Conservation (phyloP, 2,329 filamentous ascomycete species). For the Fusarium torreyae region DNA sequence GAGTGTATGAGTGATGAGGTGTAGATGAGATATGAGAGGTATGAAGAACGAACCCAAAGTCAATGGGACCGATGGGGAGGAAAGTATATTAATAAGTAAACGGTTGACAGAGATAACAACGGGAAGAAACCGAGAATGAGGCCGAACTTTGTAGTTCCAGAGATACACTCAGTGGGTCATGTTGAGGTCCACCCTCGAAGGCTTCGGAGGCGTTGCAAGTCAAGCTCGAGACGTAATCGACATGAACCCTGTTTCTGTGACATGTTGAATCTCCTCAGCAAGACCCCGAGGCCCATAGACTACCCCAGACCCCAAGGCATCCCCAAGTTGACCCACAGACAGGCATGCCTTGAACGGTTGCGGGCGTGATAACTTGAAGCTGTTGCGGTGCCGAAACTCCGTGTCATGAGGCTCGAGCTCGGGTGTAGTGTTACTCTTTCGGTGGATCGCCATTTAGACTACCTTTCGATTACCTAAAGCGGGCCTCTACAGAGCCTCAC, state of each 20-base stretch:
- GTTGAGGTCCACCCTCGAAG: slow-evolving; percentile 23
- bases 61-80: background rate
- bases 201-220: slow-evolving; percentile 7
- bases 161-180: slow-evolving; percentile 20
- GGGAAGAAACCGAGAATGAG: slow-evolving; percentile 40
- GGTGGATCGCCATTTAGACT: slow-evolving; percentile 26
- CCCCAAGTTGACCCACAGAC: slow-evolving; percentile 15
- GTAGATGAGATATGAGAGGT: background rate
- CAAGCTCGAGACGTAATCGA: slow-evolving; percentile 2
- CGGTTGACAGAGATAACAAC: slow-evolving; percentile 17
- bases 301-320: slow-evolving; percentile 40
- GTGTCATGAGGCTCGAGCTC: slow-evolving; percentile 38
- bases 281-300: slow-evolving; percentile 8
- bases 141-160: slow-evolving; percentile 34
- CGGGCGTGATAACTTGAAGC: slow-evolving; percentile 9
- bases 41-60: background rate
- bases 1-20: background rate
- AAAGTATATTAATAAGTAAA: slow-evolving; percentile 11
- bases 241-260: slow-evolving; percentile 28
- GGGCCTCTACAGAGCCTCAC: slow-evolving; percentile 36
- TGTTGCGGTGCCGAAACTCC: slow-evolving; percentile 37
- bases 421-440: slow-evolving; percentile 9
- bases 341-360: background rate
- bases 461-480: slow-evolving; percentile 42
- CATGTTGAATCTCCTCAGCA: slow-evolving; percentile 36